Evolutionary conservation across 2,329 filamentous ascomycete species (phyloP).

Genomic region (Calonectria henricotiae): DNA sequence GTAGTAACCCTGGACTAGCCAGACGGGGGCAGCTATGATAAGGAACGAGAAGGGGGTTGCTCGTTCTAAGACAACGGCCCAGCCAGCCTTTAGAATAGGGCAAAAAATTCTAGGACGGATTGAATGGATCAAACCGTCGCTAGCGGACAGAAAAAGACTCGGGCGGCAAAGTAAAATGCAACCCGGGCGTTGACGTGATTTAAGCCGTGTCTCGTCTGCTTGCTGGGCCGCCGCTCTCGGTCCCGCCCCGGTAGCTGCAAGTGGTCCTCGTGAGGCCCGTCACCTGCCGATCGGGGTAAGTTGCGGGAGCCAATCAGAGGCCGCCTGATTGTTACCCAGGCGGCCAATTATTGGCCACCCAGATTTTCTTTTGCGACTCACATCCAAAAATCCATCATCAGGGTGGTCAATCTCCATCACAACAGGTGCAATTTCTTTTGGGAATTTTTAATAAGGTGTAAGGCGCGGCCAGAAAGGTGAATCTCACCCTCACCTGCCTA

Average conservation of each 20-base stretch:
- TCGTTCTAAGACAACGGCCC: background rate
- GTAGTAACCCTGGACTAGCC: background rate
- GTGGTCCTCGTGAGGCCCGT: slow-evolving; percentile 49
- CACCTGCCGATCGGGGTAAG: slow-evolving; percentile 46
- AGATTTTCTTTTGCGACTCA: slow-evolving; percentile 36
- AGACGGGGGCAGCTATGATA: slow-evolving; percentile 1
- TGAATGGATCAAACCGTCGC: background rate
- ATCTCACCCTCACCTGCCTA: slow-evolving; percentile 26
- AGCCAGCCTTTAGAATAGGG: background rate
- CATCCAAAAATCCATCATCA: slow-evolving; percentile 18
- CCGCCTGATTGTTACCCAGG: slow-evolving; percentile 20
- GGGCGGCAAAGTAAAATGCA: background rate
- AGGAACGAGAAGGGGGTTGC: background rate
- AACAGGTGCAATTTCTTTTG: background rate
- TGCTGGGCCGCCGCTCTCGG: slow-evolving; percentile 36
- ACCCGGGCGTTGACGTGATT: slow-evolving; percentile 46
- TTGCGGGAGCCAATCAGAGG: slow-evolving; percentile 45
- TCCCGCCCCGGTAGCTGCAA: slow-evolving; percentile 49
- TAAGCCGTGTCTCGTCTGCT: slow-evolving; percentile 27
- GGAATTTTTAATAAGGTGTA: background rate
- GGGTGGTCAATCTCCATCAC: background rate
- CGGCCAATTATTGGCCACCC: slow-evolving; percentile 37
- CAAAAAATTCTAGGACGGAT: background rate
- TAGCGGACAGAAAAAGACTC: slow-evolving; percentile 4
- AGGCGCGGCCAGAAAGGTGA: background rate